Conservation (phyloP, 768 basidiomycete species). For the Boletus pseudopeckii region DNA sequence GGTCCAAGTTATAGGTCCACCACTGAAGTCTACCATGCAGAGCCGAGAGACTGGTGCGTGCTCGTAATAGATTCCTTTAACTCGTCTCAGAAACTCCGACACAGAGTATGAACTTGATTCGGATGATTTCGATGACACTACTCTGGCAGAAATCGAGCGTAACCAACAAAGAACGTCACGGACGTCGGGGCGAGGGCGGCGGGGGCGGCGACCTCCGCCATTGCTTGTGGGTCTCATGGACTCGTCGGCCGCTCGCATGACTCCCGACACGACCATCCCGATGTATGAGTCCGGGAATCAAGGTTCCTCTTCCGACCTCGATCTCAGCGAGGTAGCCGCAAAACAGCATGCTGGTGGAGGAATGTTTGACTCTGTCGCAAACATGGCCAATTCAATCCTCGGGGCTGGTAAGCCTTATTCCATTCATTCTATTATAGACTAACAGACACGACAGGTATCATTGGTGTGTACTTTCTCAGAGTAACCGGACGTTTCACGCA, state of each 20-base stretch:
- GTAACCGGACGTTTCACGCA: slow-evolving; percentile 1
- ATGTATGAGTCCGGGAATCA: slow-evolving; percentile 37
- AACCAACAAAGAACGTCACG: slow-evolving; percentile 22
- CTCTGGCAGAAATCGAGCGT: slow-evolving; percentile 30
- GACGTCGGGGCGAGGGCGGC: slow-evolving; percentile 33
- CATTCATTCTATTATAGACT: slow-evolving; percentile 14
- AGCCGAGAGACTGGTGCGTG: slow-evolving; percentile 82
- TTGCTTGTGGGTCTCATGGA: slow-evolving; percentile 79
- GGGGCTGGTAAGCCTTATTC: slow-evolving; percentile 67
- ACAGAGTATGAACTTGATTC: slow-evolving; percentile 82
- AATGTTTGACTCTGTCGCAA: slow-evolving; percentile 75
- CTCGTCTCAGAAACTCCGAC: slow-evolving; percentile 7
- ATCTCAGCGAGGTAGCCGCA: slow-evolving; percentile 70
- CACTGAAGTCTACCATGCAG: slow-evolving; percentile 65
- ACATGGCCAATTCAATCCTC: slow-evolving; percentile 96
- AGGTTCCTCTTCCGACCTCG: slow-evolving; percentile 26
- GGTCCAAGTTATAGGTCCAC: slow-evolving; percentile 63
- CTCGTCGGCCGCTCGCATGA: slow-evolving; percentile 52
- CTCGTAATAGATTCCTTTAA: slow-evolving; percentile 12
- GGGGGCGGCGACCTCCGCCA: slow-evolving; percentile 60
- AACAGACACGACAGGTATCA: slow-evolving; percentile 51
- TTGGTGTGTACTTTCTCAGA: slow-evolving; percentile 45
- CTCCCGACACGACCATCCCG: slow-evolving; percentile 54
- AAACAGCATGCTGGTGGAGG: slow-evolving; percentile 69
- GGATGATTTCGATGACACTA: slow-evolving; percentile 69